Evolutionary conservation across 345 rosid species (phyloP), one percentile per base, ranked within the genome.

Genomic region (Citrus australasica): DNA sequence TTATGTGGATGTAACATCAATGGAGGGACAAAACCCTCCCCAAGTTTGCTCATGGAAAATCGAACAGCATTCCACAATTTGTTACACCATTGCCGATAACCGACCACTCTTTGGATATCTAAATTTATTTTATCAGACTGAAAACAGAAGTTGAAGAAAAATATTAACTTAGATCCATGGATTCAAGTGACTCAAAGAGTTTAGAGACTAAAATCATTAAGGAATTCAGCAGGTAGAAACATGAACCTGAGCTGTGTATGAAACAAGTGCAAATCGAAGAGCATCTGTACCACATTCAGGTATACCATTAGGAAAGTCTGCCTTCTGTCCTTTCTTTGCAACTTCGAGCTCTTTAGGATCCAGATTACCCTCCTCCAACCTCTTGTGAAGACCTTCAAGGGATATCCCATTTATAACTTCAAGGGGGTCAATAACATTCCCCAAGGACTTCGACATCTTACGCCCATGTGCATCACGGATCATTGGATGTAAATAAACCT

Each of bases 71-170:
- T 94, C 98, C 99, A 94, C 58, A 96, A 80, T 79, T 96, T 96
- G 85, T 96, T 96, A 83, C 99, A 96, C 99, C 99, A 96, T 69
- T 96, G 98, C n/a, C 97, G 98, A 87, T 94, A 94, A 27, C 98
- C 98, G 79, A 91, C 94, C 56, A 96, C 99, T 84, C 98, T 88
- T 84, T 87, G 94, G 71, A 96, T 94, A 83, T 96, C 97, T 90
- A 96, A 87, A 89, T 96, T 96, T 76, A 96, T 96, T 85, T 85
- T 96, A 83, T 94, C 99, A 22, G 95, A 92, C 97, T 96, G 88
- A 73, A 86, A 84, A 66, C n/a, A 30, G 19, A 81, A 42, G 65
- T 64, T 48, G 6, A 71, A 51, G 55, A 55, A 67, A 48, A 60
- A 38, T 6, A 71, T 48, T 59, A 65, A 61, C 9, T 40, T 22